A percentile compares a stretch with the other conserved stretches of the same genome.
These are phyloP conservation scores for Solanum pennellii DNA, from an alignment of 257 asterid species.

Conservation along the genomic window DNA sequence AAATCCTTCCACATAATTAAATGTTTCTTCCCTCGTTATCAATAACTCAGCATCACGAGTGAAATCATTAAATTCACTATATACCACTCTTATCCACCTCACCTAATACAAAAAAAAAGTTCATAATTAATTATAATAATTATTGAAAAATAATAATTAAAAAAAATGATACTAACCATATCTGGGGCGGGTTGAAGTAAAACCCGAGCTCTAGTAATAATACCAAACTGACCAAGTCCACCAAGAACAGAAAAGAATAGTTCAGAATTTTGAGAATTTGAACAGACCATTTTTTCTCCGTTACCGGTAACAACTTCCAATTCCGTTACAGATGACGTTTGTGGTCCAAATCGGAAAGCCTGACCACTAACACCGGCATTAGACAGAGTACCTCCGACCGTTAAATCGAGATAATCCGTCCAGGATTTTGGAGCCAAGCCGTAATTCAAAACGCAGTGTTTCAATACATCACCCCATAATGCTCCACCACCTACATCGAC, in stretches of 20 bases:
- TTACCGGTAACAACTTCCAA: constrained; percentile 88
- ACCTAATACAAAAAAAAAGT: constrained; percentile 31
- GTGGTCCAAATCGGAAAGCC: constrained; percentile 62
- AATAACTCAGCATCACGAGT: constrained; percentile 70
- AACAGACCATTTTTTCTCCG: constrained; percentile 65
- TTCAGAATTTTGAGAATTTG: constrained; percentile 34
- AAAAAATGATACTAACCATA: constrained; percentile 30
- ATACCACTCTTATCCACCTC: constrained; percentile 88
- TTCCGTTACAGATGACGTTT: constrained; percentile 79
- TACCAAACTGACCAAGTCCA: constrained; percentile 91
- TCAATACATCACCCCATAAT: constrained; percentile 79
- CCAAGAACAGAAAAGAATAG: constrained; percentile 76
- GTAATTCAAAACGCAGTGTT: constrained; percentile 35
- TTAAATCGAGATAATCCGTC: constrained; percentile 81
- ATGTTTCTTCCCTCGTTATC: constrained; percentile 35
- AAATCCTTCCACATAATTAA: constrained; percentile 85
- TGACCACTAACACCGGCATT: constrained; percentile 98
- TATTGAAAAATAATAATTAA: neutral
- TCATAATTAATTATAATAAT: neutral
- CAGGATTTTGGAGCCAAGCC: constrained; percentile 81
- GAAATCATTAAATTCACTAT: constrained; percentile 69
- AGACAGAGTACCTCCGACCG: constrained; percentile 91
- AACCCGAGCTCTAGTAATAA: constrained; percentile 75
- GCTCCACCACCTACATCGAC: constrained; percentile 91
- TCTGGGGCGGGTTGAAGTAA: constrained; percentile 78